A percentile compares a stretch with the other conserved stretches of the same genome.
Evolutionary conservation across 108 stramenopile genomes (phyloP).

Genomic region (Hondaea fermentalgiana): DNA sequence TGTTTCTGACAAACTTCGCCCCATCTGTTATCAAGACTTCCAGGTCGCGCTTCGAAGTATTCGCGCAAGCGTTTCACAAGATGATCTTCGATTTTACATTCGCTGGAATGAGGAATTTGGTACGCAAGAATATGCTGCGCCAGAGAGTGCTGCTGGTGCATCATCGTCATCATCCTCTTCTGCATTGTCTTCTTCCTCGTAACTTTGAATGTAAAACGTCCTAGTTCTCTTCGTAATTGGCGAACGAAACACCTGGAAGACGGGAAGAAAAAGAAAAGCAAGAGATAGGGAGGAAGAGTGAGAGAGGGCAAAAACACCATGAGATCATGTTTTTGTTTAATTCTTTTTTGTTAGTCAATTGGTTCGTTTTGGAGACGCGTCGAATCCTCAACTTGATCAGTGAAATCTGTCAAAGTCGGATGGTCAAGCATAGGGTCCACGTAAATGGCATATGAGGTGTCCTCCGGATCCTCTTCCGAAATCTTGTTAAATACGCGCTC

Average conservation of each 20-base stretch:
- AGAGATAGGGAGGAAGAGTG: too few species aligned
- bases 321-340: too few species aligned
- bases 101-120: neutral
- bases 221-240: too few species aligned
- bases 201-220: too few species aligned
- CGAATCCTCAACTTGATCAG: neutral
- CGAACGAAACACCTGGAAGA: too few species aligned
- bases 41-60: neutral
- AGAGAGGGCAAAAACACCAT: too few species aligned
- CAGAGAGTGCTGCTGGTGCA: neutral
- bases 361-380: neutral
- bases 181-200: too few species aligned
- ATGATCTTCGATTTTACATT: neutral
- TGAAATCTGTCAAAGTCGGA: neutral
- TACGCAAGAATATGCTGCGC: neutral
- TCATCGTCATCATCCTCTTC: too few species aligned
- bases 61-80: neutral
- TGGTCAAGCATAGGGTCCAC: neutral
- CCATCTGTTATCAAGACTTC: neutral
- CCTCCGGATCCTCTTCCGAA: neutral
- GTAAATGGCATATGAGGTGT: neutral
- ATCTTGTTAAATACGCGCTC: neutral
- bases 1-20: neutral
- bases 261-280: too few species aligned
- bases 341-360: neutral